These are phyloP conservation scores for Fusarium bulbicola DNA, from an alignment of 2,329 filamentous ascomycete genomes.

Conservation along the genomic window DNA sequence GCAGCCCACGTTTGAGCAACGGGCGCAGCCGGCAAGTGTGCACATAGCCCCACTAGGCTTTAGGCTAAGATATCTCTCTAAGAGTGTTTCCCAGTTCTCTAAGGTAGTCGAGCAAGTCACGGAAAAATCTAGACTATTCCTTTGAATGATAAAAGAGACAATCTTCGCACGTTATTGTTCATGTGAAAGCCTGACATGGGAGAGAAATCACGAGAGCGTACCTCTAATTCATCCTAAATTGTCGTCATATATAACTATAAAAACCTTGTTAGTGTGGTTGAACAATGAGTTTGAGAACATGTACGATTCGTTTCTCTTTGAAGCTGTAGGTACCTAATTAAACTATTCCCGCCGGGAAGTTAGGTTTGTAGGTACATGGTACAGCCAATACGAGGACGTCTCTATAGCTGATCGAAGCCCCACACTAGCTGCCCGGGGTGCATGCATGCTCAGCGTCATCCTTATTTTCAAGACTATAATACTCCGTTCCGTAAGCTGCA, in stretches of 20 bases:
- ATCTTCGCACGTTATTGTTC: background rate
- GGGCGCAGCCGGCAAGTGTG: conserved; percentile 11
- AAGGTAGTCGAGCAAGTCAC: background rate
- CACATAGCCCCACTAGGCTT: background rate
- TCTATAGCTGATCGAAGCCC: background rate
- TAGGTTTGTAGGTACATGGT: background rate
- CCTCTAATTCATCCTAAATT: background rate
- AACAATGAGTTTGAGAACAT: background rate
- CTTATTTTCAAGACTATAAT: conserved; percentile 5
- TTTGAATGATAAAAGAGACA: background rate
- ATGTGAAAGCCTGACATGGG: background rate
- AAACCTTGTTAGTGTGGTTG: background rate
- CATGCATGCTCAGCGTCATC: conserved; percentile 24
- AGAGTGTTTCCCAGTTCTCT: background rate
- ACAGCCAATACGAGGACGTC: background rate
- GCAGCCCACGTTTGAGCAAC: background rate
- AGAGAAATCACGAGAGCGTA: background rate
- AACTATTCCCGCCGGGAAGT: background rate
- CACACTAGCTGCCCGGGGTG: conserved; percentile 19
- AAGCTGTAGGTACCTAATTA: background rate
- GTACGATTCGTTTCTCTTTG: background rate
- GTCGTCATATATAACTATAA: background rate
- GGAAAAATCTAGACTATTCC: background rate
- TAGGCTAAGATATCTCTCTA: background rate
- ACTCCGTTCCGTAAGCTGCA: background rate